These are phyloP conservation scores for Ramaria sp. DNA, from an alignment of 768 basidiomycete species.

Conservation along the genomic window DNA sequence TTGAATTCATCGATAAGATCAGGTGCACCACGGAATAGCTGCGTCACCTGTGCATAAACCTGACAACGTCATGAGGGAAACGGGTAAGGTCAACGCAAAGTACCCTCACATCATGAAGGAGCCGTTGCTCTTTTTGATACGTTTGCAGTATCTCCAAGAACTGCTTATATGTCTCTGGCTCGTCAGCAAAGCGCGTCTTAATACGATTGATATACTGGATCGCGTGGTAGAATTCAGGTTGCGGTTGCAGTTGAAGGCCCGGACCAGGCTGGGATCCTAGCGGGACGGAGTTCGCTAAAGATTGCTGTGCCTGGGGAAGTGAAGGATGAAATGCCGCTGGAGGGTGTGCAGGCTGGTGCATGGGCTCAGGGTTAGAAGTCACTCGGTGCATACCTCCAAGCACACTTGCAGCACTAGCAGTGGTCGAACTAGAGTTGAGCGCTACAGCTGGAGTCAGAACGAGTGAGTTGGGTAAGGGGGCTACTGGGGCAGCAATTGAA, in stretches of 20 bases:
- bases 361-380: background rate
- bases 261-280: background rate
- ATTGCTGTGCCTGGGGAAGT: background rate
- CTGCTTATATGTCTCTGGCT: conserved; percentile 87
- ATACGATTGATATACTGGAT: conserved; percentile 99
- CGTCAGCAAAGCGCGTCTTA: conserved; percentile 80
- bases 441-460: background rate
- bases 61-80: conserved; percentile 36
- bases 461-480: background rate
- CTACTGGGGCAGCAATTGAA: background rate
- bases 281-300: background rate
- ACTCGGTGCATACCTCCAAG: conserved; percentile 4
- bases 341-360: conserved; percentile 3
- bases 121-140: conserved; percentile 69
- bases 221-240: conserved; percentile 75
- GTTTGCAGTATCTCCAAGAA: conserved; percentile 83
- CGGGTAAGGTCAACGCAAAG: conserved; percentile 1
- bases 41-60: conserved; percentile 72
- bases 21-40: conserved; percentile 70
- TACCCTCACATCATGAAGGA: conserved; percentile 41
- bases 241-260: background rate
- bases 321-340: conserved; percentile 1
- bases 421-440: background rate
- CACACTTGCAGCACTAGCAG: conserved; percentile 1
- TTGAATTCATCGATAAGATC: conserved; percentile 76